Percentiles rank a stretch among this genome's conserved stretches.
Evolutionary conservation across 2,329 filamentous ascomycete species (phyloP).

Genomic region (Botrytis deweyae): DNA sequence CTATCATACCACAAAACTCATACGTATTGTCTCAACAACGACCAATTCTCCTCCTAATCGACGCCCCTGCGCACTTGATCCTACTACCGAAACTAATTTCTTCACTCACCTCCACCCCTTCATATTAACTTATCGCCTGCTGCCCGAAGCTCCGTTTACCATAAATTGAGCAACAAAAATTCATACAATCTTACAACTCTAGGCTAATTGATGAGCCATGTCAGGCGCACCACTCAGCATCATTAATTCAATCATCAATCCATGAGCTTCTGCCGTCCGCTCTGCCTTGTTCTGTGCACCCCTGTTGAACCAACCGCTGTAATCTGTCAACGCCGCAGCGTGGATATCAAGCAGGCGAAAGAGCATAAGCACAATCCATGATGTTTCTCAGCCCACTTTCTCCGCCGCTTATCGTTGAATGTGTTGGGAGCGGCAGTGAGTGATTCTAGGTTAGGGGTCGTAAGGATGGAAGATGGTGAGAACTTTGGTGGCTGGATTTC

Average conservation of each 20-base stretch:
- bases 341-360: not conserved
- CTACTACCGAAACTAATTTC: not conserved
- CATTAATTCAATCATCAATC: not conserved
- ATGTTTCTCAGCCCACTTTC: not conserved
- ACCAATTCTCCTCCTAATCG: not conserved
- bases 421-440: slow-evolving; percentile 1
- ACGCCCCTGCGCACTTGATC: not conserved
- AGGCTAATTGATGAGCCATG: not conserved
- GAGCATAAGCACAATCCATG: not conserved
- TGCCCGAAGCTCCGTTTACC: not conserved
- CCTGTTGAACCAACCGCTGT: slow-evolving; percentile 3
- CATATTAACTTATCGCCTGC: not conserved
- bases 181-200: not conserved
- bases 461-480: not conserved
- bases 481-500: not conserved
- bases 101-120: not conserved
- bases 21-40: not conserved
- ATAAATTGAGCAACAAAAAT: not conserved
- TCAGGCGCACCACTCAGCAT: not conserved
- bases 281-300: not conserved
- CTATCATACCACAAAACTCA: not conserved
- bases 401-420: not conserved
- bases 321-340: not conserved
- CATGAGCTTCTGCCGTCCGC: not conserved
- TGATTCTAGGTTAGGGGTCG: not conserved